These are phyloP conservation scores for Penstemon newberryi DNA, from an alignment of 257 asterid genomes.

Conservation along the genomic window DNA sequence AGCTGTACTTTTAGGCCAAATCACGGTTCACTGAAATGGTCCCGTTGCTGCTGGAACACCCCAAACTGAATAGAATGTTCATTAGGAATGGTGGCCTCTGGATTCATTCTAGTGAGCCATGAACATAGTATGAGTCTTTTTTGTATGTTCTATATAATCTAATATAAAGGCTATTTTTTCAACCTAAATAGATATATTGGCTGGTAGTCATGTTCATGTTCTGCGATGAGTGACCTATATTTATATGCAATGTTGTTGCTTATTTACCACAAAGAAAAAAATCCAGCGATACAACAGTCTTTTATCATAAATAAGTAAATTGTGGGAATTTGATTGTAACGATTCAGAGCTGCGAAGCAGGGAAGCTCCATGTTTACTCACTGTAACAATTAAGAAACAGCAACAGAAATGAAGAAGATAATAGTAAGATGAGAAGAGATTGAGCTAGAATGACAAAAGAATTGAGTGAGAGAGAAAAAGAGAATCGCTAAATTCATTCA, in stretches of 20 bases:
- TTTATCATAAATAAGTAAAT: background rate
- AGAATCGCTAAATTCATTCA: no score
- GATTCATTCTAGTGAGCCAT: background rate
- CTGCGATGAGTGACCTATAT: constrained; percentile 7
- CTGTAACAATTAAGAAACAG: no score
- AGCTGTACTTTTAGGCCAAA: no score
- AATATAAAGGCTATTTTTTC: background rate
- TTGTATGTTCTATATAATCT: background rate
- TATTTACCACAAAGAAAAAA: background rate
- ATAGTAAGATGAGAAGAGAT: no score
- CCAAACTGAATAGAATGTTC: no score
- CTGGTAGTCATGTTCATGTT: background rate
- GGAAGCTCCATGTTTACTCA: no score
- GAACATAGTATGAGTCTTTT: background rate
- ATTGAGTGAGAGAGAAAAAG: no score
- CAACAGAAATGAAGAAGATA: no score
- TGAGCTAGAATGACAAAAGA: no score
- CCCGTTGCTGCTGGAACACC: no score
- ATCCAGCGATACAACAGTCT: background rate
- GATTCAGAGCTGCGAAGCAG: no score
- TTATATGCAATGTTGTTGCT: background rate
- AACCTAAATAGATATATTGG: background rate
- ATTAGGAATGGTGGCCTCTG: background rate
- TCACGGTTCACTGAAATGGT: no score
- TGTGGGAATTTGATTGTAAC: background rate